These are phyloP conservation scores for Arthroderma sp. DNA, from an alignment of 2,329 filamentous ascomycete species.

Conservation along the genomic window DNA sequence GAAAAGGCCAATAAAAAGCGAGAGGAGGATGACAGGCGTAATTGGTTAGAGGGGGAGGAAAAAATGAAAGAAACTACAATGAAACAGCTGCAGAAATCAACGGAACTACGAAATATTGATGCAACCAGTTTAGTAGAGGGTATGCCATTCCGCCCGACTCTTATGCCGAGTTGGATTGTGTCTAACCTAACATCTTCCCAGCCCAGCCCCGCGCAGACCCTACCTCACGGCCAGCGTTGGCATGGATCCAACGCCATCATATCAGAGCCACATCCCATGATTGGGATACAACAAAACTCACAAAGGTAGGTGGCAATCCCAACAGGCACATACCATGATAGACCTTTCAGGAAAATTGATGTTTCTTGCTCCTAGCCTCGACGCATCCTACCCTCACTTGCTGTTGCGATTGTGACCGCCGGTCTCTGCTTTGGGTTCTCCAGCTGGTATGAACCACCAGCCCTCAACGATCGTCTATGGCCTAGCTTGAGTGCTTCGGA, in stretches of 20 bases:
- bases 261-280: conserved; percentile 24
- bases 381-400: conserved; percentile 35
- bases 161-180: neutral
- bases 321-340: neutral
- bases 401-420: conserved; percentile 26
- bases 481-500: conserved; percentile 38
- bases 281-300: conserved; percentile 21
- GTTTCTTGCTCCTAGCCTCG: conserved; percentile 18
- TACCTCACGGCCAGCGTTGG: conserved; percentile 24
- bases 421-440: conserved; percentile 33
- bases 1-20: conserved; percentile 27
- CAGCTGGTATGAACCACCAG: conserved; percentile 37
- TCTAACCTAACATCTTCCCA: conserved; percentile 5
- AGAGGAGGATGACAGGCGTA: conserved; percentile 36
- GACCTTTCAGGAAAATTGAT: neutral
- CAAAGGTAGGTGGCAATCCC: conserved; percentile 18
- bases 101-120: conserved; percentile 24
- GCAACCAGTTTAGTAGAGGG: conserved; percentile 24
- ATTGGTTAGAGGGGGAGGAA: conserved; percentile 42
- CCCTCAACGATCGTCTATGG: conserved; percentile 35
- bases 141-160: conserved; percentile 9
- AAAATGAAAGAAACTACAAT: conserved; percentile 23
- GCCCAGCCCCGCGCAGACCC: conserved; percentile 30
- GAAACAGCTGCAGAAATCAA: conserved; percentile 22
- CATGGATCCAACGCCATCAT: conserved; percentile 32